Base-by-base conservation (phyloP, 208 protist species). In the Leishmania mexicana region DNA sequence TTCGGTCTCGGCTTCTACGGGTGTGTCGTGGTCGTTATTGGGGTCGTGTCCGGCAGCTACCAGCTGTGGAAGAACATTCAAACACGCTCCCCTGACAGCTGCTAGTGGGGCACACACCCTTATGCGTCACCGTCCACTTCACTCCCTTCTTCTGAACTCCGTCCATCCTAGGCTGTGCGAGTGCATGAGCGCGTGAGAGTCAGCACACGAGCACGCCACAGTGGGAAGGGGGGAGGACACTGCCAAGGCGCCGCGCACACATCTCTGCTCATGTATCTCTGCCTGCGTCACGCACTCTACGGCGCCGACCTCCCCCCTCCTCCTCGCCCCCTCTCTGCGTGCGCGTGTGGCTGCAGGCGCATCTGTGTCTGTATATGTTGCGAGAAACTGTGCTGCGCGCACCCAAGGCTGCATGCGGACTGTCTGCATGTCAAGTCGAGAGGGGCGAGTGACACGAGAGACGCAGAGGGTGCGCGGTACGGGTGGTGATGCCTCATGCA, bases 1-100 rank as follows among this genome's bases (percentile, higher is more conserved):
- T 90, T 90, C 75, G 78, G 83, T 21, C 84, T 92, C n/a, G 89
- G 86, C n/a, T 58, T 82, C n/a, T 90, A 88, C 80, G 89, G 89
- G 28, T 81, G 76, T 57, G 78, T 86, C 21, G 87, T 90, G 40
- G 87, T 92, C 62, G 62, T 89, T 19, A 82, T 85, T 31, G 89
- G 89, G 19, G 84, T 92, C 47, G 83, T 78, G 19, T 92, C 89
- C 13, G 89, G 87, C 40, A 83, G 87, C 76, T 92, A 89, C 68
- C 79, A 87, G 42, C 72, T 92, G 62, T 92, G 89, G 87, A 80
- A 85, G 2, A 87, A 68, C 31, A 85, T 93, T 31, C 90, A 93
- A 65, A 89, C 83, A 15, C 68, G 83, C 76, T 83, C 87, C 21
- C 83, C 80, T 1, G 79, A 80, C 72, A 81, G 65, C 40, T 90